phyloP scores from a whole-genome alignment of 345 rosid genomes.

The Brassica juncea region DNA sequence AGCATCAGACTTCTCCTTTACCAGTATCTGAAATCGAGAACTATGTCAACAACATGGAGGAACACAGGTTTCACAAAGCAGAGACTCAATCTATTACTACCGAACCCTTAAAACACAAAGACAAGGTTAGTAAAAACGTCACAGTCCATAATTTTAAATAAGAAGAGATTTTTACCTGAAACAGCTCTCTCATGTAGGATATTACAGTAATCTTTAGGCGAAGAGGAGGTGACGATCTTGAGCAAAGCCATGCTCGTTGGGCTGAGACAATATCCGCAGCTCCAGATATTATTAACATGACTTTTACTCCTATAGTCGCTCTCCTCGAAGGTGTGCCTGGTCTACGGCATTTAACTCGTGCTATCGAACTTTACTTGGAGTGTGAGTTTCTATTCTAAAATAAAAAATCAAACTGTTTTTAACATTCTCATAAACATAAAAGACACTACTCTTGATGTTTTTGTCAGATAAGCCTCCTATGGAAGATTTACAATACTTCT shows the following conservation, averaged over 20 bases:
- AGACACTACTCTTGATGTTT: not conserved
- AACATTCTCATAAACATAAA: not conserved
- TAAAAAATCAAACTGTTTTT: not conserved
- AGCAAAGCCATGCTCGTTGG: constrained; percentile 93
- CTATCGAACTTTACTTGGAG: constrained; percentile 84
- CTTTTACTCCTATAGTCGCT: constrained; percentile 77
- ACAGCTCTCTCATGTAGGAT: constrained; percentile 71
- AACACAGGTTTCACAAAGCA: constrained; percentile 69
- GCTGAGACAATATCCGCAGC: constrained; percentile 70
- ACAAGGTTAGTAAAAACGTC: constrained; percentile 59
- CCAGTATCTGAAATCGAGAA: constrained; percentile 67
- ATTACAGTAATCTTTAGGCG: constrained; percentile 95
- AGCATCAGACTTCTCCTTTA: constrained; percentile 86
- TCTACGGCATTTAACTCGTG: constrained; percentile 75
- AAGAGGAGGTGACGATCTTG: constrained; percentile 99
- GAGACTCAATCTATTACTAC: constrained; percentile 55
- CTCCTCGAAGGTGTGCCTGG: constrained; percentile 93
- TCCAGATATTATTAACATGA: constrained; percentile 94
- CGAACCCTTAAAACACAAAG: constrained; percentile 81
- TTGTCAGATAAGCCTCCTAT: constrained; percentile 88
- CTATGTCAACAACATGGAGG: constrained; percentile 72
- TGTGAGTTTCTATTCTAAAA: constrained; percentile 58
- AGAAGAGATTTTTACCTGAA: not conserved
- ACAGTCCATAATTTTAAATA: too few species aligned
- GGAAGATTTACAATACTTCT: constrained; percentile 93